A percentile compares a stretch with the other conserved stretches of the same genome.
These are phyloP conservation scores for Leccinum disarticulatum DNA, from an alignment of 768 basidiomycete species.

Conservation along the genomic window DNA sequence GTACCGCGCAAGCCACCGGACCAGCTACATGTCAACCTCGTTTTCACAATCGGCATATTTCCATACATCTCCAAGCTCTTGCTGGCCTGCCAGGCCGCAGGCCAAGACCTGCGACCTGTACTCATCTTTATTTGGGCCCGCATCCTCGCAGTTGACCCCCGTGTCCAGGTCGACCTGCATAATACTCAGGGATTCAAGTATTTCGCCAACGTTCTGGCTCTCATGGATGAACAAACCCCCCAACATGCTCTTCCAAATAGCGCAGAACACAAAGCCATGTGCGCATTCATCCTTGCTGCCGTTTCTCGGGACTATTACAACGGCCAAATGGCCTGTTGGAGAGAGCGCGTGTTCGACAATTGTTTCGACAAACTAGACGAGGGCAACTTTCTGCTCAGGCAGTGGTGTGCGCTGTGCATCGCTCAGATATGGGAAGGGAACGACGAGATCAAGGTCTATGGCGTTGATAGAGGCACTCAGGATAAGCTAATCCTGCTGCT, in stretches of 20 bases:
- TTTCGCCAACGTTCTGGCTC: slow-evolving; percentile 74
- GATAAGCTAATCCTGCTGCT: slow-evolving; percentile 78
- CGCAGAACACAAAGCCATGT: slow-evolving; percentile 97
- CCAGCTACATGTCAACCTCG: slow-evolving; percentile 94
- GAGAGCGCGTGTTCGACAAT: slow-evolving; percentile 79
- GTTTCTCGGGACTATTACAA: slow-evolving; percentile 86
- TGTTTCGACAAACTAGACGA: slow-evolving; percentile 86
- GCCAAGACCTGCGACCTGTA: slow-evolving; percentile 93
- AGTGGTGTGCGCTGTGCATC: slow-evolving; percentile 93
- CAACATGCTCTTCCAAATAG: slow-evolving; percentile 77
- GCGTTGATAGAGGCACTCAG: slow-evolving; percentile 76
- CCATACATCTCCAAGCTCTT: slow-evolving; percentile 97
- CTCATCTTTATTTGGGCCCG: slow-evolving; percentile 99
- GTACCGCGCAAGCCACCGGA: slow-evolving; percentile 92
- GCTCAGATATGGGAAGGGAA: slow-evolving; percentile 93
- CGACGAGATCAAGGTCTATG: slow-evolving; percentile 86
- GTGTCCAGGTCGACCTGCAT: slow-evolving; percentile 87
- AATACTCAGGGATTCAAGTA: slow-evolving; percentile 82
- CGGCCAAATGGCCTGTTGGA: slow-evolving; percentile 84
- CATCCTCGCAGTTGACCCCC: slow-evolving; percentile 93
- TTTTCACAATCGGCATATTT: slow-evolving; percentile 95
- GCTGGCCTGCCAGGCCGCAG: slow-evolving; percentile 66
- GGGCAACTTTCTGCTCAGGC: slow-evolving; percentile 87
- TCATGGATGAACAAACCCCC: slow-evolving; percentile 54
- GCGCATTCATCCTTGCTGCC: slow-evolving; percentile 90